phyloP scores from a whole-genome alignment of 306 rosid genomes.

The Sicyos edulis region DNA sequence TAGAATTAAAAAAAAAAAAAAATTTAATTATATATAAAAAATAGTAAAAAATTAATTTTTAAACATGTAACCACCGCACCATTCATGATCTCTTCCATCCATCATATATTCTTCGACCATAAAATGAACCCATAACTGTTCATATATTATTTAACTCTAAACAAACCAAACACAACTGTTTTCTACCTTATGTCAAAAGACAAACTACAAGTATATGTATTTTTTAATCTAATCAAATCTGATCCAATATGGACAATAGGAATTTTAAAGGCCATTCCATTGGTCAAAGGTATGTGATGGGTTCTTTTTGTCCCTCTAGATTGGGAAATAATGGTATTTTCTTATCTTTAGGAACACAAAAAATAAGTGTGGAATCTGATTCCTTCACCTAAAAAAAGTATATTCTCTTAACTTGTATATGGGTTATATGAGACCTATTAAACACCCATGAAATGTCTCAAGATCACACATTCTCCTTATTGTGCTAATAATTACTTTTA shows the following conservation, averaged over 20 bases:
- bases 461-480: not conserved
- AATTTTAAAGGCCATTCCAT: slow-evolving; percentile 16
- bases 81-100: too few species aligned
- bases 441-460: not conserved
- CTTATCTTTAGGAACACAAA: slow-evolving; percentile 8
- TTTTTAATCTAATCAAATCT: not conserved
- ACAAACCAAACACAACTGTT: too few species aligned
- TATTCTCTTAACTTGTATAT: not conserved
- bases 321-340: slow-evolving; percentile 15
- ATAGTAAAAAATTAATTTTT: too few species aligned
- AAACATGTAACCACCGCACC: too few species aligned
- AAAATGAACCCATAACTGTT: too few species aligned
- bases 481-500: not conserved
- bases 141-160: not conserved
- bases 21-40: too few species aligned
- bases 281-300: slow-evolving; percentile 20
- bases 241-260: not conserved
- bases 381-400: not conserved
- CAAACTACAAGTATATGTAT: too few species aligned
- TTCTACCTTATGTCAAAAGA: too few species aligned
- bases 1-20: too few species aligned
- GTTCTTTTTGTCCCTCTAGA: not conserved
- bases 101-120: too few species aligned
- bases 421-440: not conserved
- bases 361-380: slow-evolving; percentile 9